A percentile compares a stretch with the other conserved stretches of the same genome.
phyloP scores from a whole-genome alignment of 2,329 filamentous ascomycete genomes.

The Gyromitra esculenta region DNA sequence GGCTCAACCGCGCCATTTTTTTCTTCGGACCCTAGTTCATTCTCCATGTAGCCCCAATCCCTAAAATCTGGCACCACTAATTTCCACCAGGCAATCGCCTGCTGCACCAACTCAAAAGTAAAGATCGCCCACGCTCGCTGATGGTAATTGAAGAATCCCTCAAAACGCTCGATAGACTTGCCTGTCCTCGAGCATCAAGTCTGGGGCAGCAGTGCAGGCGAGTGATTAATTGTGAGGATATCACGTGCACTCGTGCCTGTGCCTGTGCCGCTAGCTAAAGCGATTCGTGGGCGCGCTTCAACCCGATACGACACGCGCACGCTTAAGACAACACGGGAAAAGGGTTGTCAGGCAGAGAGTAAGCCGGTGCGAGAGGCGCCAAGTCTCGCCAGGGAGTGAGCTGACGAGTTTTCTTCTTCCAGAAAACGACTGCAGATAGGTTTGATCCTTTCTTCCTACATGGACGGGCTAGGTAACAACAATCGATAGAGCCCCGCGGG shows the following conservation, averaged over 20 bases:
- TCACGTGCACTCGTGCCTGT: not conserved
- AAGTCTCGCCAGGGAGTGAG: not conserved
- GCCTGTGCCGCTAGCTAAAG: not conserved
- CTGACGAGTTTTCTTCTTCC: not conserved
- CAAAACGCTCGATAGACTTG: not conserved
- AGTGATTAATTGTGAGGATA: not conserved
- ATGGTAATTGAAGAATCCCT: not conserved
- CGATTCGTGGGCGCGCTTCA: not conserved
- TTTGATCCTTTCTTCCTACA: not conserved
- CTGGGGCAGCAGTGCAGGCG: not conserved
- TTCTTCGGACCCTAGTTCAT: not conserved
- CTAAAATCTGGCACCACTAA: not conserved
- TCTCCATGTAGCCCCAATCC: not conserved
- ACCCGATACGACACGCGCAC: not conserved
- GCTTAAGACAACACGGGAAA: not conserved
- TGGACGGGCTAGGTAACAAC: not conserved
- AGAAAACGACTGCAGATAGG: constrained; percentile 1
- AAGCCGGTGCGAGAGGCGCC: not conserved
- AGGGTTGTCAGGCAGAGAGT: not conserved
- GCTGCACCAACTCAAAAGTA: not conserved
- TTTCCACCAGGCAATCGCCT: not conserved
- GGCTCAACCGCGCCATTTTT: too few species aligned
- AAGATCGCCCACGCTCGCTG: not conserved
- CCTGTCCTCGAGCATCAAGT: not conserved
- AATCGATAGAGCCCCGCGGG: not conserved